Evolutionary conservation across 805 yeast genomes (phyloP), one percentile per base, ranked within the genome.

Genomic region (Barnettozyma californica): DNA sequence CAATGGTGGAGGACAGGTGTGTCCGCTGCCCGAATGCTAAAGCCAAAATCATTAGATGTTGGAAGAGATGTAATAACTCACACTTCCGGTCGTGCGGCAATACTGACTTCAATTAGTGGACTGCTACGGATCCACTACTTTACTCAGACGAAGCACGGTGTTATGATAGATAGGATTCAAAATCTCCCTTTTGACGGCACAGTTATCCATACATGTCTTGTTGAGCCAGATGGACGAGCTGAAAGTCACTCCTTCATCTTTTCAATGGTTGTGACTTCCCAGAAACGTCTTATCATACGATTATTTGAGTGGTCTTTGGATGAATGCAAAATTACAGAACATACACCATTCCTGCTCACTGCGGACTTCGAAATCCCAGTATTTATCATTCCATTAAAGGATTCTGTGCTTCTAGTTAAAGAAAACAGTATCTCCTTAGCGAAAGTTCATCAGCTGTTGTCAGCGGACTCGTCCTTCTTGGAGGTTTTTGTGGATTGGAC

Each of bases 1-100:
- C 80, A 76, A 52, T 75, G 78, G 79, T 76, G 80, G 80, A 68
- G 52, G 59, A 31, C 58, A 58, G 37, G 52, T 46, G 25, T 26
- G 34, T 4, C 27, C 18, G 31, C 41, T 34, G 41, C 20, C 34
- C 46, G 19, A 61, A 59, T 23, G 49, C 6, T 26, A n/a, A 23
- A 6, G 58, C 41, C 54, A 48, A 25, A 57, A 51, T 29, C 53
- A 55, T 8, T 36, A 1, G 62, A 60, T 19, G 50, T 54, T 35
- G 67, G 68, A 5, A 53, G 50, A 27, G 55, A 61, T 3, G 52
- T 75, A 18, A 36, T 57, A 1, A 57, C 75, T 0, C 77, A 75
- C 48, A 42, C 60, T 0, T 60, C 71, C 0, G 78, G 80, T 0
- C 51, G 61, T 9, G 64, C 74, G 0, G 67, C 67, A 31, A 72